Base-by-base conservation (phyloP, 2,329 filamentous ascomycete genomes). In the Coniochaeta prunicola region DNA sequence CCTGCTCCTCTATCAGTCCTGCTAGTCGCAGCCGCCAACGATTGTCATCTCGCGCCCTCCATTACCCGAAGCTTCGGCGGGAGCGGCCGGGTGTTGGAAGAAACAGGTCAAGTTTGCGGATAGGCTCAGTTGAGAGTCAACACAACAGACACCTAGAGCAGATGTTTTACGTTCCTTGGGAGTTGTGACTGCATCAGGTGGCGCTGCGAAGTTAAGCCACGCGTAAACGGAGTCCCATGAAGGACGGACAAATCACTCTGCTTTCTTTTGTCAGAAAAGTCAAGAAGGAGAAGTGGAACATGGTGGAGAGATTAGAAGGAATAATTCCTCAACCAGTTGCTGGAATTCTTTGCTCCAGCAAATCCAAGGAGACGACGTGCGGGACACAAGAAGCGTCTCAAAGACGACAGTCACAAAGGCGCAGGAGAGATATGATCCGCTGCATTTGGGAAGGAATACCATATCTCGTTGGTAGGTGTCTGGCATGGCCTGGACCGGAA, bases 1-100 rank as follows among this genome's bases (percentile, higher is more conserved):
- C 24, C 81, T 99, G 56, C 82, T 99, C 53, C 84, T 99, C 64
- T 99, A 99, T 72, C 90, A 92, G 73, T 86, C 84, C 55, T 79
- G 77, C 69, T 80, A 61, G 67, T 55, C 28, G 53, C 45, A 50
- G 45, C 45, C 45, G 45, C 21, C 21, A 30, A 50, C 45, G 45
- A 50, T 55, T 21, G 53, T 33, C 28, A 34, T 34, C 53, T 55
- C 33, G 53, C 19, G 15, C 45, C 21, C 13, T 30, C 45, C 26
- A 13, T 17, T 30, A 13, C 24, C 26, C 21, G 21, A 50, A 17
- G 45, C 40, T 8, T 45, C 40, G 31, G 8, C 40, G 7, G 40
- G 17, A 8, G 40, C 26, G n/a, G 26, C 12, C n/a, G 30, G 53
- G 15, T 33, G 53, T 10, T 21, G 21, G 30, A 55, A 55, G 30